phyloP scores from a whole-genome alignment of 257 asterid genomes.

The Verbascum thapsus region DNA sequence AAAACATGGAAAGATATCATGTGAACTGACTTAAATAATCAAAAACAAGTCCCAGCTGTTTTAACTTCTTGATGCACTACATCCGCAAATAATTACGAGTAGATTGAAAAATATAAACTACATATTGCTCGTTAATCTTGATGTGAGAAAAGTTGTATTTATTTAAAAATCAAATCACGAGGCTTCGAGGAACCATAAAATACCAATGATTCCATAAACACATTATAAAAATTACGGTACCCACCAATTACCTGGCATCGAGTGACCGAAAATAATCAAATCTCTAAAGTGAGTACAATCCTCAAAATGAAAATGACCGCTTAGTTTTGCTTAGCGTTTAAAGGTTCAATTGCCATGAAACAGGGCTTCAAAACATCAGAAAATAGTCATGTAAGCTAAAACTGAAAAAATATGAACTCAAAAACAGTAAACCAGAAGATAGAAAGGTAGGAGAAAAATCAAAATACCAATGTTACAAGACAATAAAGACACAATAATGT shows the following conservation, averaged over 20 bases:
- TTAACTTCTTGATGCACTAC: neutral
- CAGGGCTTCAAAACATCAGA: neutral
- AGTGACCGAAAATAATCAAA: conserved; percentile 5
- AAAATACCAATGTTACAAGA: neutral
- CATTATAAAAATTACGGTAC: too few relatives aligned
- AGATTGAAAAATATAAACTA: neutral
- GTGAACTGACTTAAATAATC: too few relatives aligned
- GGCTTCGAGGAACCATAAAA: neutral
- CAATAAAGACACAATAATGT: conserved; percentile 7
- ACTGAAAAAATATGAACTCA: conserved; percentile 2
- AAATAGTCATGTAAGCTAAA: conserved; percentile 14
- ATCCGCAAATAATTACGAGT: neutral
- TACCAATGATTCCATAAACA: neutral
- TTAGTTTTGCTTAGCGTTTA: neutral
- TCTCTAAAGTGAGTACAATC: too few relatives aligned
- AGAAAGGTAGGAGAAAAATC: neutral
- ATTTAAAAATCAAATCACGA: neutral
- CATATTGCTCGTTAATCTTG: neutral
- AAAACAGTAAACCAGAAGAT: conserved; percentile 7
- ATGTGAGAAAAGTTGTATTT: neutral
- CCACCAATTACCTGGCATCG: too few relatives aligned
- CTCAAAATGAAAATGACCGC: too few relatives aligned
- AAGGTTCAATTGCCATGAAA: neutral
- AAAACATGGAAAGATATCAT: too few relatives aligned
- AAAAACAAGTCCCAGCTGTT: too few relatives aligned